These are phyloP conservation scores for Solanum hybrid DNA, from an alignment of 305 asterid genomes.

Conservation along the genomic window DNA sequence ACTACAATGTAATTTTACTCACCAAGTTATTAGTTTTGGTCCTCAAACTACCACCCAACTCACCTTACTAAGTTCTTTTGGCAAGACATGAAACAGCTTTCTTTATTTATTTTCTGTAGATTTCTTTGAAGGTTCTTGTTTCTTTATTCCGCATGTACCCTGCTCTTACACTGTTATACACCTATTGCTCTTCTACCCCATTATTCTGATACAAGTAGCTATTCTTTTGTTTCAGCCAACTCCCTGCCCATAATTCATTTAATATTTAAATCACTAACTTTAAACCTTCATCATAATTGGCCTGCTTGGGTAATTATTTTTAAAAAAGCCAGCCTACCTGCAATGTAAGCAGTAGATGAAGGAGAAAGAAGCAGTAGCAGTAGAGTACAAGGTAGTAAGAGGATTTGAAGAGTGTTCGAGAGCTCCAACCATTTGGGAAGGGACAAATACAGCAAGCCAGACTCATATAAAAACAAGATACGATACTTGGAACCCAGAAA, in stretches of 20 bases:
- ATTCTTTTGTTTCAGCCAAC: not conserved
- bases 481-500: not conserved
- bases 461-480: not conserved
- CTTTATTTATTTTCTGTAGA: not conserved
- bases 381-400: not conserved
- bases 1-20: not conserved
- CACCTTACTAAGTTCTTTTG: not conserved
- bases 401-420: not conserved
- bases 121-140: not conserved
- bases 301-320: not conserved
- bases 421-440: not conserved
- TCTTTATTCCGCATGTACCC: not conserved
- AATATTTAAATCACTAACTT: not conserved
- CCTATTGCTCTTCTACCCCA: not conserved
- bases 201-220: not conserved
- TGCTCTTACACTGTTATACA: not conserved
- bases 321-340: not conserved
- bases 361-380: not conserved
- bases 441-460: not conserved
- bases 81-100: not conserved
- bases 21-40: not conserved
- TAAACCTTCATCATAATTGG: not conserved
- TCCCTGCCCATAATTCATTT: not conserved
- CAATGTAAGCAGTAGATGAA: not conserved
- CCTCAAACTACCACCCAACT: not conserved